Conservation (phyloP, 768 basidiomycete species). For the Rhodotorula graminis region DNA sequence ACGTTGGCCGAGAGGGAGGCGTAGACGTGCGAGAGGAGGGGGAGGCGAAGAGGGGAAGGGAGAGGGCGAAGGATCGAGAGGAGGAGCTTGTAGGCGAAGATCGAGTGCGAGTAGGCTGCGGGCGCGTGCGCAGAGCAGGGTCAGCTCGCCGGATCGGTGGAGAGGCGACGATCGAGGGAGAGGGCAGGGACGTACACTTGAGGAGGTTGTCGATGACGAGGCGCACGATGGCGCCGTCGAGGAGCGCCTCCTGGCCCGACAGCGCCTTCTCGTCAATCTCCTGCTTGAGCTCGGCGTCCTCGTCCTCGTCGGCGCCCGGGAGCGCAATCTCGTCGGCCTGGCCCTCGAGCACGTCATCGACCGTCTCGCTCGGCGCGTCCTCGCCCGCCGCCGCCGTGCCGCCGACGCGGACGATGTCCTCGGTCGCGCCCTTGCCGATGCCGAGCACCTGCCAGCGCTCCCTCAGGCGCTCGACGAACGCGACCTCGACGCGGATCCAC, state of each 20-base stretch:
- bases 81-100: slow-evolving; percentile 47
- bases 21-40: slow-evolving; percentile 53
- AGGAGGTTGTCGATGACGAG: slow-evolving; percentile 69
- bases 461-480: slow-evolving; percentile 37
- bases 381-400: neutral
- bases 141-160: slow-evolving; percentile 13
- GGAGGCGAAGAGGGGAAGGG: slow-evolving; percentile 46
- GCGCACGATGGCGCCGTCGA: slow-evolving; percentile 73
- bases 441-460: slow-evolving; percentile 36
- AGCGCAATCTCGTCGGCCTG: neutral
- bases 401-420: slow-evolving; percentile 24
- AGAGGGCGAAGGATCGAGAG: slow-evolving; percentile 53
- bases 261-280: slow-evolving; percentile 51
- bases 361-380: slow-evolving; percentile 31
- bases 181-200: slow-evolving; percentile 55
- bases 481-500: slow-evolving; percentile 41
- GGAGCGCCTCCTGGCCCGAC: slow-evolving; percentile 60
- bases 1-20: slow-evolving; percentile 47
- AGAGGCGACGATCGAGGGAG: neutral
- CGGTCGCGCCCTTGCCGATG: slow-evolving; percentile 24
- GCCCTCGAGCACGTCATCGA: slow-evolving; percentile 33
- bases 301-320: slow-evolving; percentile 2
- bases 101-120: slow-evolving; percentile 21
- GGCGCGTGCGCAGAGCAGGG: slow-evolving; percentile 12
- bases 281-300: slow-evolving; percentile 42